Evolutionary conservation across 2,329 filamentous ascomycete species (phyloP), one percentile per base, ranked within the genome.

Genomic region (Lanzia echinophila): DNA sequence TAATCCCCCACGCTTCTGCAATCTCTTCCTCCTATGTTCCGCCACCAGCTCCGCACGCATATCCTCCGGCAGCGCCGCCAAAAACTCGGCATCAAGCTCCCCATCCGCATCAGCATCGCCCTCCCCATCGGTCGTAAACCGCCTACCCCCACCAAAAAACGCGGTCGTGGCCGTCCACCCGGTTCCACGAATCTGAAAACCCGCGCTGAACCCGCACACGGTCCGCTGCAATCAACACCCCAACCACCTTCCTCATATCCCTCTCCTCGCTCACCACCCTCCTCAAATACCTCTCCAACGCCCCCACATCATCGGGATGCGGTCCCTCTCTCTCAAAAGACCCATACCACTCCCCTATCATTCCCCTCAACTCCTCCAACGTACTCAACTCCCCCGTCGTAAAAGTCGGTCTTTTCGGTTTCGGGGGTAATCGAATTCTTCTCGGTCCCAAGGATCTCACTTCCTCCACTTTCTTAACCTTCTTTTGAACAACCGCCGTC

Each of bases 1-100:
- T 17, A 78, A 56, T 48, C 72, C 76, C 1, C 78, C 73, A 1
- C 42, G 33, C 17, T 72, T 75, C 36, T 82, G 81, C 19, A 86
- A 73, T n/a, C 77, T 81, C 19, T 72, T 70, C 19, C 79, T 79
- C 33, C 77, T 78, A 64, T 91, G 84, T 63, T 95, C 88, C 19
- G 82, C 83, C 2, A 96, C 70, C 6, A 97, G 78, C 69, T 97
- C 91, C 15, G 73, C 75, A 12, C 88, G 82, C 45, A 95, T 79
- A 45, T 95, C 88, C 60, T 87, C 84, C 0, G 92, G 92, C 1
- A 97, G 75, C 15, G 90, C 90, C 1, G 86, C 82, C 2, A 97
- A 81, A 64, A 96, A 91, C 0, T 84, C 83, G 0, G 80, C 74
- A 6, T 75, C 65, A 19, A 64, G 54, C 5, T 38, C 47, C 20